Base-by-base conservation (phyloP, 2,329 filamentous ascomycete genomes). In the Fusarium sublunatum region DNA sequence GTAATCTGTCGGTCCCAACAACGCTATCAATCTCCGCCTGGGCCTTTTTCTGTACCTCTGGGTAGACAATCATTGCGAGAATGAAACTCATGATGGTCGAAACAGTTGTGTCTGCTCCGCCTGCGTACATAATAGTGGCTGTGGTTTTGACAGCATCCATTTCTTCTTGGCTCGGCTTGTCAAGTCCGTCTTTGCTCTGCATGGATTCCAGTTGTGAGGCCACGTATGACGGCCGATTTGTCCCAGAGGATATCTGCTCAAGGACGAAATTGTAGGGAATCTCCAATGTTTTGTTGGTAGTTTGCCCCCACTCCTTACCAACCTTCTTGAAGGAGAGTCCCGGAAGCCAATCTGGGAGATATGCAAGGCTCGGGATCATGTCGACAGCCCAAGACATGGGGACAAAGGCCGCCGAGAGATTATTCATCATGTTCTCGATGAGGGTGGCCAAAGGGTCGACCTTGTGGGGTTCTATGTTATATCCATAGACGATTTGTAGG, bases 311-410 rank as follows among this genome's bases (percentile, higher is more conserved):
- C 24, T 67, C 39, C 8, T 45, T 53, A 0, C 71, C 76, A 24
- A 61, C 73, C 36, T 64, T 65, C 45, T 76, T 65, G 58, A 76
- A 78, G 0, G 58, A 58, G 1, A 61, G 49, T 1, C 75, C 75
- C 0, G 76, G 76, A 19, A 75, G 57, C 28, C 67, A 47, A 1
- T 63, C 63, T 0, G 76, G 76, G 6, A 78, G 62, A 10, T 74
- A 56, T n/a, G 58, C 57, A 2, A 77, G 59, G 3, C 39, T 29
- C 1, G 76, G 75, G 0, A 78, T n/a, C 0, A 71, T 62, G 24
- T 78, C 75, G 7, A 77, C 74, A 0, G 63, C 24, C 75, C 75
- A 78, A 4, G 64, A 42, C n/a, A 73, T 48, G 1, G 76, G 76
- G 0, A 72, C 62, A 6, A 68, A 48, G 4, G 74, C 71, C 7